A percentile compares a stretch with the other conserved stretches of the same genome.
Evolutionary conservation across 73 alveolate species (phyloP).

Genomic region (Blepharisma stoltei): DNA sequence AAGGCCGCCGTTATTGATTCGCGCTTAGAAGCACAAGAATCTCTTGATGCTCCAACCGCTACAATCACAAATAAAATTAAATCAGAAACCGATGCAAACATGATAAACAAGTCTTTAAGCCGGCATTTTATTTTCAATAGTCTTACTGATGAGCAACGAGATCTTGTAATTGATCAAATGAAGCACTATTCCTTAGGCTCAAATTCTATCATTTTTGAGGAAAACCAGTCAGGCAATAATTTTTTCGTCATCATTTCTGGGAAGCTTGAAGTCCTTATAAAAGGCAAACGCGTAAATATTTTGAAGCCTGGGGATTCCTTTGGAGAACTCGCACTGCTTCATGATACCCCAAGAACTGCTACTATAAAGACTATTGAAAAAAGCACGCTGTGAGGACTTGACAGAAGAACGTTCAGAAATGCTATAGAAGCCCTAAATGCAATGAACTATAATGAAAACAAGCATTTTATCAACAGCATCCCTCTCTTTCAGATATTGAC

Average conservation of each 20-base stretch:
- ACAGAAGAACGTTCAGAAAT: constrained; percentile 81
- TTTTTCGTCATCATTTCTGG: constrained; percentile 5
- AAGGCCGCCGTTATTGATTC: no score
- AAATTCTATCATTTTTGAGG: background rate
- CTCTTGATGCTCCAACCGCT: no score
- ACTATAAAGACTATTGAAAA: constrained; percentile 68
- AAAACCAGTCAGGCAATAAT: constrained; percentile 10
- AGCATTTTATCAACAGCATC: constrained; percentile 35
- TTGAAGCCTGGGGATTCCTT: constrained; percentile 75
- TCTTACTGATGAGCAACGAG: background rate
- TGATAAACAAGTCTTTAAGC: background rate
- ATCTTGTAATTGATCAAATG: background rate
- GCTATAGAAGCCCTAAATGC: constrained; percentile 38
- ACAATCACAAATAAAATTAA: no score
- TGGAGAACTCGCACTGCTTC: constrained; percentile 93
- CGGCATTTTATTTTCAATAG: background rate
- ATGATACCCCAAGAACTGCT: constrained; percentile 89
- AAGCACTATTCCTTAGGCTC: background rate
- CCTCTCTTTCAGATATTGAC: constrained; percentile 21
- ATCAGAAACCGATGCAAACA: no score
- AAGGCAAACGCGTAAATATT: background rate
- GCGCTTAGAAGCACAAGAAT: no score
- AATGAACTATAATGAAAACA: constrained; percentile 32
- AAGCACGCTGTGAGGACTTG: constrained; percentile 83
- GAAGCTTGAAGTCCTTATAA: background rate